Evolutionary conservation across 805 yeast species (phyloP).

Genomic region (Saccharomyces mikatae): DNA sequence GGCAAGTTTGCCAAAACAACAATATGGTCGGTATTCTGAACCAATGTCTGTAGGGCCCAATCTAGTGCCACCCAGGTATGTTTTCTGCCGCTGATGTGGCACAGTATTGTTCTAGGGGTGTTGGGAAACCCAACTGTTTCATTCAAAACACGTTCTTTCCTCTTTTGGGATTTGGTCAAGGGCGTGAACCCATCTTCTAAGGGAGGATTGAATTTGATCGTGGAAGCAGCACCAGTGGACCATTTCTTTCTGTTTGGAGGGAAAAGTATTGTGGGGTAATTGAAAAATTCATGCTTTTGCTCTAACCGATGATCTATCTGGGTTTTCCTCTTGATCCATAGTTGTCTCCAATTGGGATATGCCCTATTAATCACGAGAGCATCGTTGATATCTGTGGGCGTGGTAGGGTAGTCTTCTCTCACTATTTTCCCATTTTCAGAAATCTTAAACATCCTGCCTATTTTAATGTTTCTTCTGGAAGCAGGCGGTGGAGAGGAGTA

Average conservation of each 20-base stretch:
- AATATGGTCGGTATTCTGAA: constrained; percentile 58
- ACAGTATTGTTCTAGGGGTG: constrained; percentile 43
- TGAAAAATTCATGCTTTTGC: constrained; percentile 9
- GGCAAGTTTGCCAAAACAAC: constrained; percentile 44
- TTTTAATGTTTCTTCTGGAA: neutral
- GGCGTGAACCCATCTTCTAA: constrained; percentile 14
- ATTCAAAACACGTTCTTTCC: constrained; percentile 11
- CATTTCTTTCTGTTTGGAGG: constrained; percentile 3
- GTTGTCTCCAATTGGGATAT: constrained; percentile 14
- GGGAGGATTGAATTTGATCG: constrained; percentile 1
- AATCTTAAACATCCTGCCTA: constrained; percentile 10
- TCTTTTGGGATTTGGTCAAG: constrained; percentile 12
- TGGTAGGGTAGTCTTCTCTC: constrained; percentile 27
- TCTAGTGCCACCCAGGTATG: constrained; percentile 81
- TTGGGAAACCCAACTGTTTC: constrained; percentile 16
- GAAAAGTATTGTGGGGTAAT: constrained; percentile 15
- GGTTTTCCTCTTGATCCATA: constrained; percentile 13
- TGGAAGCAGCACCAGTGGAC: constrained; percentile 1
- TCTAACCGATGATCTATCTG: constrained; percentile 9
- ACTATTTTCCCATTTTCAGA: constrained; percentile 23
- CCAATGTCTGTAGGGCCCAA: constrained; percentile 46
- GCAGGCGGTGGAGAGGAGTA: neutral
- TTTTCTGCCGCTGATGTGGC: constrained; percentile 58
- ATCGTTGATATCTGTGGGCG: constrained; percentile 23
- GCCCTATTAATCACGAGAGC: constrained; percentile 21